Evolutionary conservation across 2,329 filamentous ascomycete species (phyloP).

Genomic region (Epichloe amarillans): DNA sequence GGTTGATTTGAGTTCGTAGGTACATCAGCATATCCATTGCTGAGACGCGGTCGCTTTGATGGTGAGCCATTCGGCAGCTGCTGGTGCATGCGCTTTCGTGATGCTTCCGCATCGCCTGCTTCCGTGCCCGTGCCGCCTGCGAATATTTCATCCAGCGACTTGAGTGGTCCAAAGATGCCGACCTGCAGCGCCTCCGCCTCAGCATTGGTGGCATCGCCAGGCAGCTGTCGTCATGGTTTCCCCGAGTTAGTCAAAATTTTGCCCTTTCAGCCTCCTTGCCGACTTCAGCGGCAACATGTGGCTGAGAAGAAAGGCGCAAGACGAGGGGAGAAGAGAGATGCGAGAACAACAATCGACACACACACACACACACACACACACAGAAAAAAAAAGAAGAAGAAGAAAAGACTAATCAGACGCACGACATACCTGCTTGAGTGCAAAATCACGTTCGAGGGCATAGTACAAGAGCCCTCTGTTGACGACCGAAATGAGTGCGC

Average conservation of each 20-base stretch:
- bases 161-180: constrained; percentile 45
- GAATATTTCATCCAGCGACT: constrained; percentile 25
- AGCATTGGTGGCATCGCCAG: constrained; percentile 30
- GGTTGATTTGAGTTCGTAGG: constrained; percentile 14
- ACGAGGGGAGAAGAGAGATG: constrained; percentile 1
- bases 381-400: not conserved
- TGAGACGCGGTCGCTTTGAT: constrained; percentile 44
- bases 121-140: constrained; percentile 24
- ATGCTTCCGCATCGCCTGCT: constrained; percentile 26
- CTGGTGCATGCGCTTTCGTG: constrained; percentile 37
- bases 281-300: not conserved
- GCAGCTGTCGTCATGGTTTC: constrained; percentile 24
- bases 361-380: constrained; percentile 1
- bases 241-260: constrained; percentile 2
- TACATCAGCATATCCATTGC: constrained; percentile 48
- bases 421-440: constrained; percentile 32
- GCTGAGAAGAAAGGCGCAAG: not conserved
- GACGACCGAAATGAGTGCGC: constrained; percentile 48
- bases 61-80: constrained; percentile 39
- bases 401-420: constrained; percentile 6
- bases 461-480: constrained; percentile 52
- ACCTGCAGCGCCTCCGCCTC: constrained; percentile 32
- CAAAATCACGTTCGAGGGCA: constrained; percentile 43
- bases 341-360: not conserved
- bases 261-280: not conserved